phyloP scores from a whole-genome alignment of 1,139 yeast genomes.

The Zygoascus hellenicus region DNA sequence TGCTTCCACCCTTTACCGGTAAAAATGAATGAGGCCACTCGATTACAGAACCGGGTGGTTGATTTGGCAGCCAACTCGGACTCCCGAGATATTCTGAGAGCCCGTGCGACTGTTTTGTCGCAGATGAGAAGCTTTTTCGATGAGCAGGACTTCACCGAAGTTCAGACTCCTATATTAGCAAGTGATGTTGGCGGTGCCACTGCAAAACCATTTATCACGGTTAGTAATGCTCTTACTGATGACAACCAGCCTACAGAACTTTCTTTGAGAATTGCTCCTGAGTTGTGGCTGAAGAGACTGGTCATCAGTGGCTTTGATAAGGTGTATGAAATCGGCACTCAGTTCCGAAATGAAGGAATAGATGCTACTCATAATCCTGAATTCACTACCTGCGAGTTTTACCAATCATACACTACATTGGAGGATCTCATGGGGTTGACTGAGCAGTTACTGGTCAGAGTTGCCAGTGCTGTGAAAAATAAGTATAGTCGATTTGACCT shows the following conservation, averaged over 20 bases:
- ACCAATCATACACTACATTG: constrained; percentile 69
- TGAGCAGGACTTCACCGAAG: constrained; percentile 61
- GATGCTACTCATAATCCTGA: constrained; percentile 95
- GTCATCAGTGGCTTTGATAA: constrained; percentile 79
- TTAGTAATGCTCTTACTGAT: constrained; percentile 43
- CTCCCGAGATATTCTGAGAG: constrained; percentile 45
- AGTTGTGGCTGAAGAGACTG: constrained; percentile 80
- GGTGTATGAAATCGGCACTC: constrained; percentile 80
- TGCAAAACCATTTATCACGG: constrained; percentile 74
- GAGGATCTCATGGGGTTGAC: constrained; percentile 63
- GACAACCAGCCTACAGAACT: constrained; percentile 32
- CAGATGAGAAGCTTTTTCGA: constrained; percentile 54
- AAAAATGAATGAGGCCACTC: constrained; percentile 48
- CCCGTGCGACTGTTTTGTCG: constrained; percentile 50
- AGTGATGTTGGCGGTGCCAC: constrained; percentile 77
- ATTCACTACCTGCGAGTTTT: constrained; percentile 89
- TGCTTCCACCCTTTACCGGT: constrained; percentile 65
- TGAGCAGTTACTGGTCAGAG: constrained; percentile 12
- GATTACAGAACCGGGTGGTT: constrained; percentile 64
- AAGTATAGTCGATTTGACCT: constrained; percentile 17
- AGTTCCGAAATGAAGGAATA: constrained; percentile 87
- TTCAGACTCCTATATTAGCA: constrained; percentile 79
- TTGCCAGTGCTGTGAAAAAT: constrained; percentile 13
- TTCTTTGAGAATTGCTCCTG: constrained; percentile 86
- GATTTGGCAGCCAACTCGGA: constrained; percentile 60